Percentiles rank a stretch among this genome's conserved stretches.
These are phyloP conservation scores for Yamadazyma scolyti DNA, from an alignment of 805 yeast species.

Conservation along the genomic window DNA sequence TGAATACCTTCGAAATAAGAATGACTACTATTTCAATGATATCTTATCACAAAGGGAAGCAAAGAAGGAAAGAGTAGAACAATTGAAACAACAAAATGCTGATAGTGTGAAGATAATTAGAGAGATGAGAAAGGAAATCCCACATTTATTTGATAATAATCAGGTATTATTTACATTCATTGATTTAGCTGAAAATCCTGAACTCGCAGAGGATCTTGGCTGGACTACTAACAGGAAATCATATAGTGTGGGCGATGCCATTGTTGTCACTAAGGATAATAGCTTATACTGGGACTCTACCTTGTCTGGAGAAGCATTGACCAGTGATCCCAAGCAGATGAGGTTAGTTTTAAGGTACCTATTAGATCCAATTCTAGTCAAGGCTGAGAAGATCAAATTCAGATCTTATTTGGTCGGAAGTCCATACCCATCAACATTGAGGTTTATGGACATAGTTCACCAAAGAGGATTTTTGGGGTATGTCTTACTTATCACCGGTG, in stretches of 20 bases:
- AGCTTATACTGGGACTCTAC: slow-evolving; percentile 28
- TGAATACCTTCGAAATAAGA: slow-evolving; percentile 44
- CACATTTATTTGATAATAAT: slow-evolving; percentile 42
- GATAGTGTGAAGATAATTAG: slow-evolving; percentile 40
- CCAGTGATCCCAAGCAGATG: slow-evolving; percentile 26
- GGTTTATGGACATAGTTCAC: slow-evolving; percentile 44
- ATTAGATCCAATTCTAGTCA: slow-evolving; percentile 28
- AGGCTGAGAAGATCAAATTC: slow-evolving; percentile 8
- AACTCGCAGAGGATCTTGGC: slow-evolving; percentile 22
- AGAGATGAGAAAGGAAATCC: slow-evolving; percentile 48
- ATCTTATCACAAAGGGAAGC: slow-evolving; percentile 20
- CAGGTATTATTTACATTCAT: slow-evolving; percentile 46
- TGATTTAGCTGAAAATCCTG: slow-evolving; percentile 41
- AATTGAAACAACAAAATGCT: slow-evolving; percentile 38
- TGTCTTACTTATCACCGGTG: slow-evolving; percentile 3
- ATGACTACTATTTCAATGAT: slow-evolving; percentile 35
- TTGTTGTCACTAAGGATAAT: slow-evolving; percentile 48
- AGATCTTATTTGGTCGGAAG: slow-evolving; percentile 35
- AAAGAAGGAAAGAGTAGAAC: slow-evolving; percentile 43
- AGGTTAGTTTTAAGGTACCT: slow-evolving; percentile 36
- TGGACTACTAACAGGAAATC: slow-evolving; percentile 36
- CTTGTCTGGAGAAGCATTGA: slow-evolving; percentile 33
- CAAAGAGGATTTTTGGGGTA: slow-evolving; percentile 44
- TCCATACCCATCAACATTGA: slow-evolving; percentile 36
- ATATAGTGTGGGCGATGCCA: slow-evolving; percentile 50